A percentile compares a stretch with the other conserved stretches of the same genome.
Evolutionary conservation across 2,329 filamentous ascomycete genomes (phyloP).

Genomic region (Acrocalymma vagum): DNA sequence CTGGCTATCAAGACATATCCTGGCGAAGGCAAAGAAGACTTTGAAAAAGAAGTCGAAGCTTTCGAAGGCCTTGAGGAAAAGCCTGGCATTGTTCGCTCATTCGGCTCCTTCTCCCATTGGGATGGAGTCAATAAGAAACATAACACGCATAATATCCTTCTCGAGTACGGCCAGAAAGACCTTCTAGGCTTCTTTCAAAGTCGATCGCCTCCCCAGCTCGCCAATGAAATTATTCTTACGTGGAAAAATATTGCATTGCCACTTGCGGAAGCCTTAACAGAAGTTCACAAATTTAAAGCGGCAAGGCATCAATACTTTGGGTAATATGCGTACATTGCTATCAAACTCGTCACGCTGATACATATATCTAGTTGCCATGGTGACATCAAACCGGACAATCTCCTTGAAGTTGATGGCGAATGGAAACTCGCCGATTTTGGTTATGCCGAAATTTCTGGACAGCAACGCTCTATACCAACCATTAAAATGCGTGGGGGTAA

Average conservation of each 20-base stretch:
- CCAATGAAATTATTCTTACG: conserved; percentile 34
- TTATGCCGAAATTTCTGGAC: conserved; percentile 35
- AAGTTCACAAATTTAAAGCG: conserved; percentile 30
- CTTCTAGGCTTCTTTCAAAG: conserved; percentile 39
- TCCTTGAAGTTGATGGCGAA: conserved; percentile 43
- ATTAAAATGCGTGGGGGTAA: conserved; percentile 37
- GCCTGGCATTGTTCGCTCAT: conserved; percentile 35
- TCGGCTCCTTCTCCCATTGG: conserved; percentile 34
- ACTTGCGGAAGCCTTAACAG: conserved; percentile 37
- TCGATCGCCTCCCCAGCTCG: conserved; percentile 33
- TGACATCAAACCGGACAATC: conserved; percentile 56
- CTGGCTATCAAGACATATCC: conserved; percentile 41
- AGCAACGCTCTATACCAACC: conserved; percentile 4
- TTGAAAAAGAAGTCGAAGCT: conserved; percentile 37
- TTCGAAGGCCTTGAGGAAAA: conserved; percentile 33
- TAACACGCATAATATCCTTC: conserved; percentile 41
- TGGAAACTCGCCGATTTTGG: conserved; percentile 53
- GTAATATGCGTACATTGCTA: conserved; percentile 15
- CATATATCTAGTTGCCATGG: conserved; percentile 53
- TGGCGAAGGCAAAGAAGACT: conserved; percentile 22
- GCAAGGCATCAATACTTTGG: conserved; percentile 17
- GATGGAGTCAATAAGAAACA: conserved; percentile 1
- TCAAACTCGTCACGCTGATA: too few relatives aligned
- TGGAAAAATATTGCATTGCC: conserved; percentile 44
- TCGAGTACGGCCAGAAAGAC: conserved; percentile 48